Conservation (phyloP, 2,329 filamentous ascomycete genomes). For the Trichoderma sp. region DNA sequence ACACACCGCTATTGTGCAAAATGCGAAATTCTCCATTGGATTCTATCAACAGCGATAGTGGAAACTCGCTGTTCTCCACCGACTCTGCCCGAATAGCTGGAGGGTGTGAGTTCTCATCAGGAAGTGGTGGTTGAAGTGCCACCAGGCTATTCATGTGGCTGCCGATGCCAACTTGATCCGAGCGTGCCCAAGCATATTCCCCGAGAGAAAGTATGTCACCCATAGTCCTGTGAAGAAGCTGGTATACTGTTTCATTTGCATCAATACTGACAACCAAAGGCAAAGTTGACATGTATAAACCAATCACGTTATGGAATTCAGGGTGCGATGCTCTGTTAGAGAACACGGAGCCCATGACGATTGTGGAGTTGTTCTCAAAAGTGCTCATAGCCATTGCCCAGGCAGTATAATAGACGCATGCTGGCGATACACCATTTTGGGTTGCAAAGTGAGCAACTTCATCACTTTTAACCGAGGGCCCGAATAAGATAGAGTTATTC, state of each 20-base stretch:
- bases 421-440: neutral
- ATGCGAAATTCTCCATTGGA: neutral
- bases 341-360: conserved; percentile 7
- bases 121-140: conserved; percentile 1
- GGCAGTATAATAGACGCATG: conserved; percentile 14
- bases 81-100: neutral
- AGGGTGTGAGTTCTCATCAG: neutral
- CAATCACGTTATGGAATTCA: neutral
- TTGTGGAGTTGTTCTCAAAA: neutral
- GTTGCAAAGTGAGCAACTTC: conserved; percentile 1
- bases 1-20: neutral
- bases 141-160: neutral
- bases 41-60: neutral
- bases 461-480: neutral
- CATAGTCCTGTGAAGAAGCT: neutral
- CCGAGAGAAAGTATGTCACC: neutral
- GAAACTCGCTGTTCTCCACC: neutral
- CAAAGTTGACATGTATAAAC: conserved; percentile 13
- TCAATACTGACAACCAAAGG: conserved; percentile 6
- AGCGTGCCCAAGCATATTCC: conserved; percentile 14
- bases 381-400: conserved; percentile 18
- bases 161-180: conserved; percentile 14
- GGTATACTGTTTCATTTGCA: neutral
- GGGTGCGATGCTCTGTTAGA: conserved; percentile 10
- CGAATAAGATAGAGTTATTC: neutral